These are phyloP conservation scores for Penicillium sp. DNA, from an alignment of 2,329 filamentous ascomycete species.

Conservation along the genomic window DNA sequence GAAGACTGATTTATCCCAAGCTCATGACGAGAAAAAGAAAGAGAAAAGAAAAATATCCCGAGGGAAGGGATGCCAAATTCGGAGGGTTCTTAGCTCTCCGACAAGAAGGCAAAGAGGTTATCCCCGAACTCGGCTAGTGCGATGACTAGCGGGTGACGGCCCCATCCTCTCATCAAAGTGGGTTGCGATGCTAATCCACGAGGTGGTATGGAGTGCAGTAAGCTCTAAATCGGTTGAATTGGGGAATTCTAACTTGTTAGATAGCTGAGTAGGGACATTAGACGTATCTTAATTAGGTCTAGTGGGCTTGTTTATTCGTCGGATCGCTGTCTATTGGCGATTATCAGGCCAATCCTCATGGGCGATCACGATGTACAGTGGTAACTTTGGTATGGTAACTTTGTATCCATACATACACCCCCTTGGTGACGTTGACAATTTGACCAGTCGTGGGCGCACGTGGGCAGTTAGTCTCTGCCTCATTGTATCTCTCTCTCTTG, in stretches of 20 bases:
- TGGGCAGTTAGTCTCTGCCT: not conserved
- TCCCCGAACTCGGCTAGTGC: conserved; percentile 6
- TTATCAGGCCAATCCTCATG: no score
- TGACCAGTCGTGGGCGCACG: conserved; percentile 7
- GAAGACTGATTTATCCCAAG: not conserved
- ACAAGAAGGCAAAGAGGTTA: not conserved
- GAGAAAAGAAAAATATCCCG: not conserved
- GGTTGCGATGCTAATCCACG: not conserved
- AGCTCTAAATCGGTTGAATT: not conserved
- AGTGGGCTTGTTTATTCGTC: not conserved
- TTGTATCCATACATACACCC: not conserved
- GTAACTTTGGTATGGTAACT: conserved; percentile 1
- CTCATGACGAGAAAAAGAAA: conserved; percentile 1
- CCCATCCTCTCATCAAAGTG: not conserved
- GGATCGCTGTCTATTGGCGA: not conserved
- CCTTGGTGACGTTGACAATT: not conserved
- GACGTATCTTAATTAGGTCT: not conserved
- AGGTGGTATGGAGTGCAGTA: not conserved
- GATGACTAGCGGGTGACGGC: conserved; percentile 12
- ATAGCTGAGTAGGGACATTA: not conserved
- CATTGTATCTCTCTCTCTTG: not conserved
- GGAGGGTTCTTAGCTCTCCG: conserved; percentile 7
- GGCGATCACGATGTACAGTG: not conserved
- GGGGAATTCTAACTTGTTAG: rapidly evolving
- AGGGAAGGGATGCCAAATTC: not conserved